Evolutionary conservation across 1,284 basidiomycete genomes (phyloP).

Genomic region (Malassezia restricta): DNA sequence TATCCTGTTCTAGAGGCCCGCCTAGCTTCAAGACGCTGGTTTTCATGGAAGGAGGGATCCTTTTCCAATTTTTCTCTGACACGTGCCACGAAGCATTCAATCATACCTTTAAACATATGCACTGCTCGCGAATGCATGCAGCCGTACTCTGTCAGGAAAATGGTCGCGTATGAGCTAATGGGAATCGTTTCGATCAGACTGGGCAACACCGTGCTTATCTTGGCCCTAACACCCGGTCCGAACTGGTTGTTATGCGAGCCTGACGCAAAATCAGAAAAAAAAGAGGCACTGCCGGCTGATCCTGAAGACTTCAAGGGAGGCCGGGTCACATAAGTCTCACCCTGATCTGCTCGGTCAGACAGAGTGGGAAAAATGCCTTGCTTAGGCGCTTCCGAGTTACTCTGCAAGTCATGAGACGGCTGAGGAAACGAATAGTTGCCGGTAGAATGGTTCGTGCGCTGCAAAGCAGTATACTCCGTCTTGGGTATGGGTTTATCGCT

Average conservation of each 20-base stretch:
- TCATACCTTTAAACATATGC: constrained; percentile 39
- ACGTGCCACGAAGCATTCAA: constrained; percentile 27
- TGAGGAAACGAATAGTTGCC: too few relatives aligned
- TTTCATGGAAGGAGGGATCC: constrained; percentile 10
- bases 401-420: too few relatives aligned
- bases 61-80: constrained; percentile 1
- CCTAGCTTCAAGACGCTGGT: constrained; percentile 7
- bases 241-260: constrained; percentile 23
- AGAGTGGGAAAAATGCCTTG: too few relatives aligned
- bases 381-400: too few relatives aligned
- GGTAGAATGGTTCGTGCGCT: too few relatives aligned
- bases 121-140: constrained; percentile 43
- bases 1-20: constrained; percentile 16
- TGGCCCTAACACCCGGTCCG: constrained; percentile 39
- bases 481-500: too few relatives aligned
- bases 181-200: constrained; percentile 30
- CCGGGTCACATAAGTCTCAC: neutral
- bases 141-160: constrained; percentile 47
- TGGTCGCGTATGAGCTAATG: constrained; percentile 19
- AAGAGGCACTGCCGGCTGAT: neutral
- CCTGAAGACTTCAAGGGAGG: neutral
- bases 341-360: too few relatives aligned
- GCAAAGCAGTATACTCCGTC: too few relatives aligned
- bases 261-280: neutral
- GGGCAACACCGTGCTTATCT: constrained; percentile 34